Base-by-base conservation (phyloP, 495 filamentous ascomycete species). In the Sabuloglossum arenarium region DNA sequence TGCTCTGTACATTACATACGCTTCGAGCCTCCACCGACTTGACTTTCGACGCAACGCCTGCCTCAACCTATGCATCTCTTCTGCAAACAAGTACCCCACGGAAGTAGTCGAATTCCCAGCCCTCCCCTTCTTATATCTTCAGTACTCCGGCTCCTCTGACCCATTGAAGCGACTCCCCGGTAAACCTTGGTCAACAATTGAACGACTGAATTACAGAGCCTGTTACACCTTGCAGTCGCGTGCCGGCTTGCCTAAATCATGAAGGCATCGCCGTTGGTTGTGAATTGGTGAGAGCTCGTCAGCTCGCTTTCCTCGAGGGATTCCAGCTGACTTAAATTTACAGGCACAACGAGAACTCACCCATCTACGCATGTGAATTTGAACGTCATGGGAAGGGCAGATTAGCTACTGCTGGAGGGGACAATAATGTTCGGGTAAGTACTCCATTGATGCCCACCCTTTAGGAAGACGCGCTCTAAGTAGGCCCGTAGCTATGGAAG, bases 351-450 rank as follows among this genome's bases (percentile, higher is more conserved):
- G 86, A 89, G 61, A 94, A 93, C 69, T 76, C 83, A 60, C 89
- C 90, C 50, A 89, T 97, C 61, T 97, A 94, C 67, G 94, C 89
- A 30, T 85, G 86, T 61, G 88, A 96, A 69, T 97, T 96, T 68
- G 87, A 97, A 63, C 85, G 86, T 59, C 80, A 91, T 70, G 88
- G 89, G 60, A 96, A 90, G 69, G 85, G 86, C 53, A 83, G 93
- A 61, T 70, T 97, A 58, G 93, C 91, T 53, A 97, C 91, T 6
- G 90, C 81, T 59, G 91, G 91, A 59, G 93, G 93, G 63, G 91
- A 99, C 69, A 94, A 93, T 68, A 91, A 96, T 74, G 87, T 99
- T 65, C 78, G 91, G 68, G 85, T 93, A 81, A 61, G 85, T 69
- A 56, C 59, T 55, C 46, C n/a, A 16, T 43, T 5, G 39, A 3